phyloP scores from a whole-genome alignment of 2,329 filamentous ascomycete genomes.

The Aspergillus novofumigatus region DNA sequence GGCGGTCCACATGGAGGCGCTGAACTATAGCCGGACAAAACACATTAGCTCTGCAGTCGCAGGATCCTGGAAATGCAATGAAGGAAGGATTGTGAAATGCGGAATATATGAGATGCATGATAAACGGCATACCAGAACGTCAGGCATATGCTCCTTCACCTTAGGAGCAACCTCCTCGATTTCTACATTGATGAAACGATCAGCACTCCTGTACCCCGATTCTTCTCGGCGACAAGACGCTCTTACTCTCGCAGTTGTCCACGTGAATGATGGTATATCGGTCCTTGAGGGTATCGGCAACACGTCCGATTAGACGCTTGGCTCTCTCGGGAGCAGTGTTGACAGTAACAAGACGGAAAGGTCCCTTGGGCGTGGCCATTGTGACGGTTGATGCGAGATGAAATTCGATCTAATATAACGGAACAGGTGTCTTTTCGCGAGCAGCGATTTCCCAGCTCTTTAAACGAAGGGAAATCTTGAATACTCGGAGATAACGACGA shows the following conservation, averaged over 20 bases:
- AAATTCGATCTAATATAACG: background rate
- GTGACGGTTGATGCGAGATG: conserved; percentile 4
- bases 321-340: conserved; percentile 65
- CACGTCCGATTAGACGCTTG: conserved; percentile 56
- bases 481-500: background rate
- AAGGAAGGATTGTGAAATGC: conserved; percentile 7
- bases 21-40: conserved; percentile 46
- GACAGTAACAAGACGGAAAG: conserved; percentile 62
- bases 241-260: conserved; percentile 59
- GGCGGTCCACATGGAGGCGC: conserved; percentile 56
- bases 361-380: conserved; percentile 46
- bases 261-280: conserved; percentile 60
- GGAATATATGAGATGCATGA: background rate
- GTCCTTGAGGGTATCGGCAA: conserved; percentile 60
- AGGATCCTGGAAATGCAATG: background rate
- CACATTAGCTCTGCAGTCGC: conserved; percentile 6
- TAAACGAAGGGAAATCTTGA: background rate
- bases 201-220: background rate
- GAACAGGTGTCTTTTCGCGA: background rate
- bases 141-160: conserved; percentile 50
- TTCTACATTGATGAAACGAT: conserved; percentile 16
- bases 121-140: conserved; percentile 48
- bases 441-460: background rate
- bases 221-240: background rate
- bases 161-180: conserved; percentile 55